phyloP scores from a whole-genome alignment of 257 asterid species.

The Penstemon newberryi region DNA sequence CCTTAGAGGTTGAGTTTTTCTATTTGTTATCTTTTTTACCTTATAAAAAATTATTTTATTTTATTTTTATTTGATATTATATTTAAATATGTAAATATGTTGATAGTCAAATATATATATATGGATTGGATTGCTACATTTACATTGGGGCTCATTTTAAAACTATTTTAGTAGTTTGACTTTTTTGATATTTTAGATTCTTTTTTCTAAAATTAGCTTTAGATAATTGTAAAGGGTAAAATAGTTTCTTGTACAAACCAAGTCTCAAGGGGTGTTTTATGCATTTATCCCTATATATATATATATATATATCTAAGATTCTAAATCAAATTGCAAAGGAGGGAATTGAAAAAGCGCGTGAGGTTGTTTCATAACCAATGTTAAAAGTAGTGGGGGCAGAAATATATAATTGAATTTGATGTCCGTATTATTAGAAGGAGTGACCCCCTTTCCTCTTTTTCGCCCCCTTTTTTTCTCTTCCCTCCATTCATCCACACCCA shows the following conservation, averaged over 20 bases:
- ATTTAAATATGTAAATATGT: too few relatives aligned
- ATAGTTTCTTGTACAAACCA: not conserved
- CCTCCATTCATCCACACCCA: constrained; percentile 14
- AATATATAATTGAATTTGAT: constrained; percentile 40
- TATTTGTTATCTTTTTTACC: too few relatives aligned
- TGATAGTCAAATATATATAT: too few relatives aligned
- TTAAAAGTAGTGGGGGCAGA: constrained; percentile 39
- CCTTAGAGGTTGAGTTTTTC: too few relatives aligned
- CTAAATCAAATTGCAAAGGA: constrained; percentile 33
- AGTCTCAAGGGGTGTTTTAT: not conserved
- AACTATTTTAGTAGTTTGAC: not conserved
- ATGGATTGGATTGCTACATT: too few relatives aligned
- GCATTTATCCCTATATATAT: not conserved
- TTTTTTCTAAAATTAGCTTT: not conserved
- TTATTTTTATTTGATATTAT: too few relatives aligned
- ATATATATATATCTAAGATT: not conserved
- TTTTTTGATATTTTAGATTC: not conserved
- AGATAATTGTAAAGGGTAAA: not conserved
- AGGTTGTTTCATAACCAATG: not conserved
- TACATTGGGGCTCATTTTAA: too few relatives aligned
- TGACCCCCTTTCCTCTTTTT: constrained; percentile 25
- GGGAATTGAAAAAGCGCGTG: constrained; percentile 46
- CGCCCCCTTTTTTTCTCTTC: constrained; percentile 37
- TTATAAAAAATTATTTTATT: too few relatives aligned
- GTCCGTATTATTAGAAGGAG: constrained; percentile 37